A percentile compares a stretch with the other conserved stretches of the same genome.
Evolutionary conservation across 1,284 basidiomycete genomes (phyloP).

Genomic region (Butyriboletus appendiculatus): DNA sequence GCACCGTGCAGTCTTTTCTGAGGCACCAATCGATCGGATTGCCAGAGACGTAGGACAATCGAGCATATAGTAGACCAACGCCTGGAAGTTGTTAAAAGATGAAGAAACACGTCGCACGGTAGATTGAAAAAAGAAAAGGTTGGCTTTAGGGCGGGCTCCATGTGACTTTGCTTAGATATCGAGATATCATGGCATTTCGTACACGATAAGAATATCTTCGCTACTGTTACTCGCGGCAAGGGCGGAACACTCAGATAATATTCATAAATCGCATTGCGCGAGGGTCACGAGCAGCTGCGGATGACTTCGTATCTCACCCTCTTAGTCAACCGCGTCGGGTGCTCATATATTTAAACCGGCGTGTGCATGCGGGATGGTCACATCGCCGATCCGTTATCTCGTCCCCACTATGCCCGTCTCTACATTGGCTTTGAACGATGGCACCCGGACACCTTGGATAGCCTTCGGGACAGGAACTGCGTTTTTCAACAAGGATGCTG

Average conservation of each 20-base stretch:
- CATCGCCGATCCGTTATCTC: conserved; percentile 17
- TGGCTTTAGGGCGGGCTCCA: conserved; percentile 47
- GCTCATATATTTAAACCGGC: conserved; percentile 15
- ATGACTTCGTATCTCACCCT: not conserved
- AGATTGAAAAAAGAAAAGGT: not conserved
- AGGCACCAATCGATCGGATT: conserved; percentile 58
- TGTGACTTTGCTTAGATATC: not conserved
- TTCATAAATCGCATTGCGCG: not conserved
- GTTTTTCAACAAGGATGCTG: conserved; percentile 53
- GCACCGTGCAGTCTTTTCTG: conserved; percentile 48
- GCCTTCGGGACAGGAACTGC: conserved; percentile 74
- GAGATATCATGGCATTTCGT: no score
- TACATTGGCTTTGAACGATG: conserved; percentile 59
- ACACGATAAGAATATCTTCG: not conserved
- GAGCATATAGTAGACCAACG: conserved; percentile 57
- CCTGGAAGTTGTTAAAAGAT: conserved; percentile 70
- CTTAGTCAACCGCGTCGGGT: conserved; percentile 11
- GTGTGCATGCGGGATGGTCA: not conserved
- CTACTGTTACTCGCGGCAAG: not conserved
- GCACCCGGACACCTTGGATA: conserved; percentile 56
- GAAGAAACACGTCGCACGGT: conserved; percentile 21
- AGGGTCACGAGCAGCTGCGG: not conserved
- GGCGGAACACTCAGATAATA: not conserved
- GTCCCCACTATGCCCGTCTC: conserved; percentile 36
- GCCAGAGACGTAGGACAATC: conserved; percentile 40